A percentile compares a stretch with the other conserved stretches of the same genome.
These are phyloP conservation scores for Coniochaeta prunicola DNA, from an alignment of 2,329 filamentous ascomycete genomes.

Conservation along the genomic window DNA sequence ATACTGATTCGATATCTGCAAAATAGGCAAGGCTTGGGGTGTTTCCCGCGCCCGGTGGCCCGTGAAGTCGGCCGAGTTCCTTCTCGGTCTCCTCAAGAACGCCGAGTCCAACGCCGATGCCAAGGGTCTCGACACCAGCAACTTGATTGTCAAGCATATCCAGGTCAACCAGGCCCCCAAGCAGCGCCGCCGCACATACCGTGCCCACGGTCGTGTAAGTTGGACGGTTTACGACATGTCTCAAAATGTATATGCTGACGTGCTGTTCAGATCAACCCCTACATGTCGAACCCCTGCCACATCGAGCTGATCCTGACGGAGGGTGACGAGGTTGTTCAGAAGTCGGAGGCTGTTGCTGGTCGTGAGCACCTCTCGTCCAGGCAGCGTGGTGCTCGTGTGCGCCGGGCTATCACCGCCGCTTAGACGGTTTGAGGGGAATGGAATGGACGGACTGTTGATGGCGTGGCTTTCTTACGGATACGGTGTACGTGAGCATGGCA, in stretches of 20 bases:
- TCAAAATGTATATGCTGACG: not conserved
- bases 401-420: conserved; percentile 58
- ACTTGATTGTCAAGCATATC: conserved; percentile 99
- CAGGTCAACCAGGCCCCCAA: conserved; percentile 99
- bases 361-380: conserved; percentile 75
- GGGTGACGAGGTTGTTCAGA: conserved; percentile 91
- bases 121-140: conserved; percentile 95
- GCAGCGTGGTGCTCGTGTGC: conserved; percentile 73
- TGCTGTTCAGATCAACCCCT: conserved; percentile 83
- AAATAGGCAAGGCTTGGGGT: conserved; percentile 93
- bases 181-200: conserved; percentile 98
- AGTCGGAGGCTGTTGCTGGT: conserved; percentile 63
- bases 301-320: conserved; percentile 99
- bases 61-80: conserved; percentile 97
- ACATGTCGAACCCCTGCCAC: conserved; percentile 99
- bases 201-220: conserved; percentile 98
- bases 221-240: no score
- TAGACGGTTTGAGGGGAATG: conserved; percentile 31
- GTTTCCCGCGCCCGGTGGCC: conserved; percentile 98
- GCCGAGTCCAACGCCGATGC: conserved; percentile 94
- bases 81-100: conserved; percentile 95
- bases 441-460: conserved; percentile 30
- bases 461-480: conserved; percentile 23
- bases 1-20: conserved; percentile 5
- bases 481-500: conserved; percentile 30